phyloP scores from a whole-genome alignment of 176 grass and related monocot species.

The Alloteropsis semialata region DNA sequence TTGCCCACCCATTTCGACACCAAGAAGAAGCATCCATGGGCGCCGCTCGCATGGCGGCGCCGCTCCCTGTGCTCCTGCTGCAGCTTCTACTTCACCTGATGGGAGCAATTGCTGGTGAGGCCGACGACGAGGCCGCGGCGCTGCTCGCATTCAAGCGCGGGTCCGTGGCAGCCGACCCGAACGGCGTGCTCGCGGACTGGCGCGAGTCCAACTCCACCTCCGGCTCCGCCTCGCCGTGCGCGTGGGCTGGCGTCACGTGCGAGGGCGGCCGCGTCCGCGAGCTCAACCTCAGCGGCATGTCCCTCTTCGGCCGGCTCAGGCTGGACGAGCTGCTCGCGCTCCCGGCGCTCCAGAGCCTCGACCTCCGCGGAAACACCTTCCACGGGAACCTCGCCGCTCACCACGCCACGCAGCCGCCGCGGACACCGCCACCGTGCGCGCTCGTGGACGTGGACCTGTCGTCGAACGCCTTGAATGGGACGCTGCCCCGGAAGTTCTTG shows the following conservation, averaged over 20 bases:
- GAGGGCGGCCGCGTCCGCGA: conserved; percentile 18
- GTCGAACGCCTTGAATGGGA: conserved; percentile 46
- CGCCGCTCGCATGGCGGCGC: neutral
- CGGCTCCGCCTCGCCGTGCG: conserved; percentile 25
- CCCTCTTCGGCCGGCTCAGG: conserved; percentile 43
- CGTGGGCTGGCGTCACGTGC: conserved; percentile 63
- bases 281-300: conserved; percentile 52
- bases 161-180: conserved; percentile 43
- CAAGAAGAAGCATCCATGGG: conserved; percentile 16
- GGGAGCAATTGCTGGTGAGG: neutral
- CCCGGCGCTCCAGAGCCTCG: conserved; percentile 21
- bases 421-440: conserved; percentile 16
- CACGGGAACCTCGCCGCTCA: conserved; percentile 42
- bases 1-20: neutral
- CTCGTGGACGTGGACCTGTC: conserved; percentile 58
- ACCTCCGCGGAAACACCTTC: conserved; percentile 52
- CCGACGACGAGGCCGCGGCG: conserved; percentile 39
- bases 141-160: conserved; percentile 64
- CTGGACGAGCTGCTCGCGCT: conserved; percentile 48
- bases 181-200: conserved; percentile 37
- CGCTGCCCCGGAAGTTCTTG: conserved; percentile 44
- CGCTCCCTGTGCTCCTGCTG: neutral
- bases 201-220: neutral
- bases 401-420: neutral
- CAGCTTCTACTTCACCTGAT: neutral